A percentile compares a stretch with the other conserved stretches of the same genome.
phyloP scores from a whole-genome alignment of 1,139 yeast species.

The Dujonia santamariae region DNA sequence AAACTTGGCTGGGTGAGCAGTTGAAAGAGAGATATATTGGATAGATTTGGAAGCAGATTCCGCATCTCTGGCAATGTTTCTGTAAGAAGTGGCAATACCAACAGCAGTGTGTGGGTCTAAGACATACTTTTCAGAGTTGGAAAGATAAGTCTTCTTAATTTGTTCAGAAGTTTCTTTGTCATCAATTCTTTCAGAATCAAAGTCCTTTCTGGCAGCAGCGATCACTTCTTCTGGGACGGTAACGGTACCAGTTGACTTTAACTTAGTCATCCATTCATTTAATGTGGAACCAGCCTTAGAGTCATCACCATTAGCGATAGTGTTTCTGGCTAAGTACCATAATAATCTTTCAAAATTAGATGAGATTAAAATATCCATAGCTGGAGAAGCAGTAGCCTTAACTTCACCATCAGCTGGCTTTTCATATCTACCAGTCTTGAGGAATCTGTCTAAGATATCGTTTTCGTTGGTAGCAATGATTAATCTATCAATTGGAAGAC shows the following conservation, averaged over 20 bases:
- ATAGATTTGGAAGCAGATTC: conserved; percentile 31
- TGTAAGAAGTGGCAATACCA: conserved; percentile 77
- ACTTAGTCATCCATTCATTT: conserved; percentile 72
- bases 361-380: conserved; percentile 95
- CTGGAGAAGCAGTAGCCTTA: conserved; percentile 91
- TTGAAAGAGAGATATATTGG: conserved; percentile 77
- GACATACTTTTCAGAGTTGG: conserved; percentile 67
- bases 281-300: conserved; percentile 75
- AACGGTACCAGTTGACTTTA: conserved; percentile 76
- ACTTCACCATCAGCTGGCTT: conserved; percentile 61
- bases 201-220: conserved; percentile 61
- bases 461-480: conserved; percentile 95
- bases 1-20: conserved; percentile 98
- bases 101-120: conserved; percentile 97
- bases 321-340: conserved; percentile 83
- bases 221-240: conserved; percentile 65
- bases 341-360: conserved; percentile 93
- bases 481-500: conserved; percentile 81
- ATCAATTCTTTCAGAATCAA: conserved; percentile 77
- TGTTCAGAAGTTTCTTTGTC: conserved; percentile 75
- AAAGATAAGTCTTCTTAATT: conserved; percentile 64
- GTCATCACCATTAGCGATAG: conserved; percentile 39
- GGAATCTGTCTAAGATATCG: conserved; percentile 89
- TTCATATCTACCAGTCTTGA: conserved; percentile 80
- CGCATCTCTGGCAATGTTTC: conserved; percentile 50